Conservation (phyloP, 2,329 filamentous ascomycete species). For the Ceratocystis smalleyi region DNA sequence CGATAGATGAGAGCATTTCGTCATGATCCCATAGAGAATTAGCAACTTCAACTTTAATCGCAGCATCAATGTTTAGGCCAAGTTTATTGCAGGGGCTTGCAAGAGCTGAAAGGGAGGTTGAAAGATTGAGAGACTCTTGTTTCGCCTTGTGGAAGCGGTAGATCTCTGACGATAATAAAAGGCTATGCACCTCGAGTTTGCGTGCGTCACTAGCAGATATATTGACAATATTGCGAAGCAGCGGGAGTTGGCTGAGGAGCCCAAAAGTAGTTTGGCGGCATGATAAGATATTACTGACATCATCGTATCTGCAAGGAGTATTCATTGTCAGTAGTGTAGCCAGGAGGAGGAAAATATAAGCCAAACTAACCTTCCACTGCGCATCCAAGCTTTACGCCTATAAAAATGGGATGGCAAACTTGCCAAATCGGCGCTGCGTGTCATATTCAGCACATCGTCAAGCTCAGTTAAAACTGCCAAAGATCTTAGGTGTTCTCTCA, state of each 20-base stretch:
- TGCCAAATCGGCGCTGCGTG: constrained; percentile 44
- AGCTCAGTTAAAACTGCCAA: constrained; percentile 67
- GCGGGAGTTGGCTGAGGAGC: constrained; percentile 54
- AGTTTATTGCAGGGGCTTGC: constrained; percentile 51
- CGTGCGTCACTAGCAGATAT: constrained; percentile 49
- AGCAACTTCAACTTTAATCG: constrained; percentile 66
- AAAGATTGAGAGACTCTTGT: constrained; percentile 75
- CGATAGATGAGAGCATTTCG: constrained; percentile 75
- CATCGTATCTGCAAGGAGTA: constrained; percentile 42
- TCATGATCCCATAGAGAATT: constrained; percentile 89
- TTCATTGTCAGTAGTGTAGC: constrained; percentile 19
- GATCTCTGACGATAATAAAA: constrained; percentile 58
- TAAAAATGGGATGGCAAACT: constrained; percentile 48
- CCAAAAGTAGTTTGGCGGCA: constrained; percentile 72
- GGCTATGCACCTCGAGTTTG: constrained; percentile 58
- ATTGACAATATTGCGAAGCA: constrained; percentile 44
- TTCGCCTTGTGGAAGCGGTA: constrained; percentile 66
- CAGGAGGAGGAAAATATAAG: not conserved
- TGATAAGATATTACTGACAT: constrained; percentile 66
- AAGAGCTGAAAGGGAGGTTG: constrained; percentile 67
- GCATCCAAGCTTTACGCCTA: constrained; percentile 60
- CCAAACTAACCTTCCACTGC: constrained; percentile 55
- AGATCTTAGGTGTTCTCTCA: constrained; percentile 42
- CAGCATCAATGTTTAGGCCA: constrained; percentile 63
- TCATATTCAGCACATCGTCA: constrained; percentile 55